Evolutionary conservation across 1,139 yeast species (phyloP), one percentile per base, ranked within the genome.

Genomic region (Scheffersomyces quercinus): DNA sequence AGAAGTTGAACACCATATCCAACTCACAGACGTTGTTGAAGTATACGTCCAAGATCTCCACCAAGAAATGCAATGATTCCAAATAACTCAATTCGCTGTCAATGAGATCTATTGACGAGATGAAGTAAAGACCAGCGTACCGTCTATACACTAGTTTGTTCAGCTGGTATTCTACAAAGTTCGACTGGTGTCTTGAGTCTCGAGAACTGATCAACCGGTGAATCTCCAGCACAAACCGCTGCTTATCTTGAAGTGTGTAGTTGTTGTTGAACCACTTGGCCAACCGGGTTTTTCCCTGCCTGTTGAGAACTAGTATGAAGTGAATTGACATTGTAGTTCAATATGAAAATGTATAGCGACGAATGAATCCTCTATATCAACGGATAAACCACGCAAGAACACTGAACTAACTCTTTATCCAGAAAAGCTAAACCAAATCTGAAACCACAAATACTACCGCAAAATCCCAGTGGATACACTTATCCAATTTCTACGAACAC

Each of bases 1-100:
- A 81, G 62, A 88, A 88, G 61, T 86, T 86, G 67, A 87, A 88
- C 16, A 88, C 90, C 46, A 88, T 76, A 62, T 93, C 99, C 54
- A 93, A 75, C 66, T 93, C 99, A 67, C 98, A 91, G n/a, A 93
- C 99, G 57, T 85, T 90, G 50, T 80, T 74, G 58, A 93, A 93
- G 62, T 86, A 89, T 5, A 83, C 75, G 61, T 93, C 99, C 47
- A 93, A 69, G 9, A 90, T 81, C 64, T 93, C 97, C 24, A 93
- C 98, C 53, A 93, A 81, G 44, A 91, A 71, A 60, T 93, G 99
- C 30, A 93, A 81, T 29, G 89, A 83, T 52, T 93, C 96, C 44
- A 93, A 70, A 59, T 86, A 87, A 44, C 85, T 81, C 49, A 93
- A 75, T 59, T 91, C 97, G 57, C 85, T 85, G 59, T 90, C 97